Percentiles rank a stretch among this genome's conserved stretches.
Evolutionary conservation across 768 basidiomycete species (phyloP).

Genomic region (Amanita jacksonii): DNA sequence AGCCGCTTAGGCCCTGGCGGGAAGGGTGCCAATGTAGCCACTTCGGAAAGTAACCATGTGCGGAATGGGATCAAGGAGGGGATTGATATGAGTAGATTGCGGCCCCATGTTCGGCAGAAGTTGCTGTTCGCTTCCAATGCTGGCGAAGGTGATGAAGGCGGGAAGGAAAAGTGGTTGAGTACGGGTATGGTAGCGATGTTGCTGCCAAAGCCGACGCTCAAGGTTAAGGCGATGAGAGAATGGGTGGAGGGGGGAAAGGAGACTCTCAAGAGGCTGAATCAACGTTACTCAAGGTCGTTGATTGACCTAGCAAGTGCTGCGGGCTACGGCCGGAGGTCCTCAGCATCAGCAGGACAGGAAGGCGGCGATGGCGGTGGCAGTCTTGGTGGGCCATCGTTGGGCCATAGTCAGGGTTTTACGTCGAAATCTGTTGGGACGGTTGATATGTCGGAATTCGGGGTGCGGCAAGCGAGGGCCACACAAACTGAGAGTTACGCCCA

Average conservation of each 20-base stretch:
- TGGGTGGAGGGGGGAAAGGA: background rate
- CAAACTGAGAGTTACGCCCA: constrained; percentile 36
- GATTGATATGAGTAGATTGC: background rate
- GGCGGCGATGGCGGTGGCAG: background rate
- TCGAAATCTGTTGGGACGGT: no score
- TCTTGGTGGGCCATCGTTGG: background rate
- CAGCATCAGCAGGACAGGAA: no score
- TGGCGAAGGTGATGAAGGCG: constrained; percentile 9
- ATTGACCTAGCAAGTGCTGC: constrained; percentile 18
- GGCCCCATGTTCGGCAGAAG: background rate
- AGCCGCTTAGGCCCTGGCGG: constrained; percentile 3
- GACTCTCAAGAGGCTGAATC: background rate
- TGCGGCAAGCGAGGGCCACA: background rate
- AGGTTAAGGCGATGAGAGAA: constrained; percentile 17
- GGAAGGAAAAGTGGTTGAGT: constrained; percentile 57
- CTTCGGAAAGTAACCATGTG: background rate
- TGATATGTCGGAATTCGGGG: background rate
- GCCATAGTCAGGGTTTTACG: no score
- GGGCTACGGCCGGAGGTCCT: background rate
- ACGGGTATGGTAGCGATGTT: constrained; percentile 64
- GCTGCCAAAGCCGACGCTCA: constrained; percentile 68
- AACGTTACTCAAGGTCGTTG: constrained; percentile 35
- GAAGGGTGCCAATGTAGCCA: background rate
- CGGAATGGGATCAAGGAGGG: background rate
- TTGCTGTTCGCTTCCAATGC: no score